These are phyloP conservation scores for Fusarium caatingaense DNA, from an alignment of 2,329 filamentous ascomycete genomes.

Conservation along the genomic window DNA sequence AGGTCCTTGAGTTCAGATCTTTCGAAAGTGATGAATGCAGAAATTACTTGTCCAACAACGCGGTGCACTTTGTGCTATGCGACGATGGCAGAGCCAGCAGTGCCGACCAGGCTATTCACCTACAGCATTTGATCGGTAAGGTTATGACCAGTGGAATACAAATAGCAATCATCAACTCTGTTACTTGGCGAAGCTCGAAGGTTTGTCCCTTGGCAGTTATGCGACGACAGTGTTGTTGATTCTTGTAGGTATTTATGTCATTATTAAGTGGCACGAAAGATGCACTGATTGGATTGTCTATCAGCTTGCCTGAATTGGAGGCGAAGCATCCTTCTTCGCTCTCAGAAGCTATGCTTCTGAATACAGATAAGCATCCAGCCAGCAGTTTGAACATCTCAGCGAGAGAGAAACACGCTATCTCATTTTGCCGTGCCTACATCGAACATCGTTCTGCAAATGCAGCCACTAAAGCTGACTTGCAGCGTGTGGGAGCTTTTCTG, in stretches of 20 bases:
- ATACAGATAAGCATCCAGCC: neutral
- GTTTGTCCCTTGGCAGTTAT: constrained; percentile 47
- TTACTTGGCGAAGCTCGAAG: constrained; percentile 74
- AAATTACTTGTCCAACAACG: constrained; percentile 64
- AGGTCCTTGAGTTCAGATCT: constrained; percentile 59
- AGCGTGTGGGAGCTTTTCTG: constrained; percentile 25
- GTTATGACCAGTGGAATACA: constrained; percentile 69
- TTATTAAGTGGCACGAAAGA: constrained; percentile 23
- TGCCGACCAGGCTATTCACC: constrained; percentile 59
- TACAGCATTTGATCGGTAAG: constrained; percentile 45
- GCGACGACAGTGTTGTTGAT: constrained; percentile 1
- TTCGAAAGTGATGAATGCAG: constrained; percentile 62
- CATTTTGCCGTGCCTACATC: constrained; percentile 25
- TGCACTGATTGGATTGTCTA: neutral
- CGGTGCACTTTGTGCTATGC: constrained; percentile 75
- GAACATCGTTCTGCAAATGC: neutral
- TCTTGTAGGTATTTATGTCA: constrained; percentile 29
- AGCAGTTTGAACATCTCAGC: neutral
- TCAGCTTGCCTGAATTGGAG: neutral
- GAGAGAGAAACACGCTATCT: constrained; percentile 25
- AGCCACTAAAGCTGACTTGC: neutral
- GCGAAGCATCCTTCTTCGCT: neutral
- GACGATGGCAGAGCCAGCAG: constrained; percentile 66
- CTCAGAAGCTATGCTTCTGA: neutral
- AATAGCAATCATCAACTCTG: constrained; percentile 70